phyloP scores from a whole-genome alignment of 441 rosid genomes.

The Pelargonium exstipulatum region DNA sequence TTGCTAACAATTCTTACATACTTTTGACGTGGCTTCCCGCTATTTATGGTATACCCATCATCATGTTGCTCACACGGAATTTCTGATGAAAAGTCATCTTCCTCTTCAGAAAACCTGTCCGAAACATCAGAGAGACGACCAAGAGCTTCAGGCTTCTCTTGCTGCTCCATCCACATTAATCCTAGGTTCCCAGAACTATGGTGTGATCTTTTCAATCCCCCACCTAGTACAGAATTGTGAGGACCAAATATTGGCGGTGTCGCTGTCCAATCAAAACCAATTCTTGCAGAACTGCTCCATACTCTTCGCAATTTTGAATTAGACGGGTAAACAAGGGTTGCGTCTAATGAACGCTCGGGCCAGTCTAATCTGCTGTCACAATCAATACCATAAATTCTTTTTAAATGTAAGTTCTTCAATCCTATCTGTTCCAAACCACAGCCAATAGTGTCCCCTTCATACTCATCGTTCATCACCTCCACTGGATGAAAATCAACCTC shows the following conservation, averaged over 20 bases:
- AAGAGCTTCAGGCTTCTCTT: slow-evolving; percentile 37
- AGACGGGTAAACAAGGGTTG: slow-evolving; percentile 45
- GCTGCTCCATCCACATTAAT: slow-evolving; percentile 38
- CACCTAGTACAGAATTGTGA: slow-evolving; percentile 32
- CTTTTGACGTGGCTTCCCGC: slow-evolving; percentile 31
- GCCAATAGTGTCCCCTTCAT: slow-evolving; percentile 21
- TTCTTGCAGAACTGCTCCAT: slow-evolving; percentile 61
- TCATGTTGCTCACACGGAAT: slow-evolving; percentile 24
- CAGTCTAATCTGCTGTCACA: slow-evolving; percentile 25
- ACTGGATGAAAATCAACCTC: slow-evolving; percentile 45
- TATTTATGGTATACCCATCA: slow-evolving; percentile 12
- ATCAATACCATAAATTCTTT: slow-evolving; percentile 46
- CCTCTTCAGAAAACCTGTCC: slow-evolving; percentile 44
- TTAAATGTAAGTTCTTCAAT: slow-evolving; percentile 33
- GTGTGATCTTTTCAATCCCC: slow-evolving; percentile 56
- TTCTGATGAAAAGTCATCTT: slow-evolving; percentile 39
- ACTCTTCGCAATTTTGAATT: slow-evolving; percentile 56
- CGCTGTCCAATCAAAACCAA: slow-evolving; percentile 46
- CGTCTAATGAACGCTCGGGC: slow-evolving; percentile 83
- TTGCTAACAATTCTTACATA: slow-evolving; percentile 90
- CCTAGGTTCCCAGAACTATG: slow-evolving; percentile 58
- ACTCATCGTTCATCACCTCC: slow-evolving; percentile 38
- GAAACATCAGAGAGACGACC: slow-evolving; percentile 33
- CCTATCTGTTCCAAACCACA: slow-evolving; percentile 28
- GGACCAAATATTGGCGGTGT: slow-evolving; percentile 25